phyloP scores from a whole-genome alignment of 164 flowering plant genomes.

The Pachysandra terminalis region DNA sequence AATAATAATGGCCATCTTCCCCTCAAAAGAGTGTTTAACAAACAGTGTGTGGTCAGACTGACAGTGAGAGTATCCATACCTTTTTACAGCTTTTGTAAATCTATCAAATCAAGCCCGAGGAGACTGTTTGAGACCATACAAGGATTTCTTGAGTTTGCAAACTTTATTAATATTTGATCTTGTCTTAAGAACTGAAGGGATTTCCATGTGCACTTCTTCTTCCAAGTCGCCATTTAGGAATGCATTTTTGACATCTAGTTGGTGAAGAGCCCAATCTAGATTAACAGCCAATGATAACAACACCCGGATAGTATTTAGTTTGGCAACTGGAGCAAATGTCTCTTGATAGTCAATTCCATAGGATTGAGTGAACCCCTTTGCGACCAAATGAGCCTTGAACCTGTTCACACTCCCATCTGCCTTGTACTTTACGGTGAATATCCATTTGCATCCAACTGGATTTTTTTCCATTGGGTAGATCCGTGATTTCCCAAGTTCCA shows the following conservation, averaged over 20 bases:
- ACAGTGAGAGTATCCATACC: background rate
- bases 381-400: background rate
- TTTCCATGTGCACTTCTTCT: background rate
- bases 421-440: background rate
- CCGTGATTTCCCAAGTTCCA: background rate
- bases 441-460: background rate
- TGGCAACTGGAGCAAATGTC: background rate
- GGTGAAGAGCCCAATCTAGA: background rate
- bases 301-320: background rate
- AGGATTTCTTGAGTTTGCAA: background rate
- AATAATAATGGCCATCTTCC: background rate
- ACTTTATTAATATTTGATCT: background rate
- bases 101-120: constrained; percentile 17
- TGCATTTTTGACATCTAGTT: background rate
- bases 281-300: background rate
- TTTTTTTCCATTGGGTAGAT: background rate
- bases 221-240: background rate
- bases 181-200: background rate
- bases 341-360: background rate
- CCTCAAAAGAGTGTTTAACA: background rate
- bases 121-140: constrained; percentile 16
- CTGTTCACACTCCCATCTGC: background rate
- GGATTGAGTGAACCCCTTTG: background rate
- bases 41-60: constrained; percentile 9
- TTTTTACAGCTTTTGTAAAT: constrained; percentile 5